phyloP scores from a whole-genome alignment of 495 filamentous ascomycete genomes.

The Penicillium mononematosum region DNA sequence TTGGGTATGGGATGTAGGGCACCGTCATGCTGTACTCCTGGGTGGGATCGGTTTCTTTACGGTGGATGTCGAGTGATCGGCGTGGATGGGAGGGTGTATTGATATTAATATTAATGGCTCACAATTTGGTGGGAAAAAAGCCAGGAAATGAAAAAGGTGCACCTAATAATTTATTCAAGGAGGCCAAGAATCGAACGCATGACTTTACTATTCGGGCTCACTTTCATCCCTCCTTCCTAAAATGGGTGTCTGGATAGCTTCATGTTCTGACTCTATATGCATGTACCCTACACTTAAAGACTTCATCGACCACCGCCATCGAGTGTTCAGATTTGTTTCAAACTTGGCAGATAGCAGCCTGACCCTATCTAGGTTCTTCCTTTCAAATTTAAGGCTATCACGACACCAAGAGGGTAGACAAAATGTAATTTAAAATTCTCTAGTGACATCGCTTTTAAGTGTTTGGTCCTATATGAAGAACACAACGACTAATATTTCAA shows the following conservation, averaged over 20 bases:
- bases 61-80: not conserved
- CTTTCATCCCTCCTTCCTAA: not conserved
- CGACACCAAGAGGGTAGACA: not conserved
- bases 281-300: not conserved
- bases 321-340: not conserved
- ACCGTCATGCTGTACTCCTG: too few species aligned
- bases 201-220: not conserved
- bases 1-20: too few species aligned
- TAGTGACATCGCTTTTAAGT: not conserved
- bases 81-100: not conserved
- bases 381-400: not conserved
- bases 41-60: not conserved
- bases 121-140: not conserved
- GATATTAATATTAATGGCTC: not conserved
- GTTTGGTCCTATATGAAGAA: not conserved
- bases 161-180: not conserved
- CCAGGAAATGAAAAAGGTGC: not conserved
- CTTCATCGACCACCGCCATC: not conserved
- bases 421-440: not conserved
- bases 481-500: not conserved
- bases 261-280: not conserved
- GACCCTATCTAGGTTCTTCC: accelerated
- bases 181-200: not conserved
- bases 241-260: constrained; percentile 1
- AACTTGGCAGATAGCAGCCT: not conserved